Evolutionary conservation across 208 protist species (phyloP), one percentile per base, ranked within the genome.

Genomic region (Kentomonas sorsogonicus): DNA sequence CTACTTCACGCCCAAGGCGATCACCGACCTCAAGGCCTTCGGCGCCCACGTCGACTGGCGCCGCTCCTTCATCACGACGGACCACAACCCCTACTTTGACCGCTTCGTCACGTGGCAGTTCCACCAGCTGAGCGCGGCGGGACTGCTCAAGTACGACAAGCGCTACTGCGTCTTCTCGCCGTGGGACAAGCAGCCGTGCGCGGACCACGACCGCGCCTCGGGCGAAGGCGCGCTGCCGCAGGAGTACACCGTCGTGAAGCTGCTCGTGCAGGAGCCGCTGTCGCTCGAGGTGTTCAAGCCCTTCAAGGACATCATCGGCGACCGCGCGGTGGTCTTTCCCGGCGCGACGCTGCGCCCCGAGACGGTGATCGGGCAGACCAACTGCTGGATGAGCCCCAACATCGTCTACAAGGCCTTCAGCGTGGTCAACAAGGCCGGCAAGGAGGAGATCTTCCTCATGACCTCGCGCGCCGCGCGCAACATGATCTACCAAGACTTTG

Each of bases 311-410:
- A 43, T 88, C 63, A 83, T 89, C 50, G 73, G 70, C 33, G 63
- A 78, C 53, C 75, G 83, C 44, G 33, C 48, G 22, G 88, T 99
- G n/a, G 97, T 95, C 66, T 72, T 99, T 6, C 90, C 97, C 6
- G 91, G 96, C 26, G 99, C 97, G 9, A 99, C 99, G n/a, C 88
- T 99, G 2, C 85, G 99, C 27, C 96, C 99, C 25, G 99, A 99
- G 82, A 99, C 99, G 27, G 99, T 99, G 89, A 93, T 93, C 69
- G 91, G 89, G 11, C 98, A 99, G 78, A 99, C 99, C 40, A 99
- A 99, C 79, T 99, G 97, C 85, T 99, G 97, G 98, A 77, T 99
- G 15, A 81, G 94, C 20, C 98, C 97, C 34, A 86, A 87, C 36
- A 90, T 98, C 31, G 69, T 80, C 22, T 99, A 99, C 87, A 91